These are phyloP conservation scores for Euphorbia pulcherrima DNA, from an alignment of 345 rosid genomes.

Conservation along the genomic window DNA sequence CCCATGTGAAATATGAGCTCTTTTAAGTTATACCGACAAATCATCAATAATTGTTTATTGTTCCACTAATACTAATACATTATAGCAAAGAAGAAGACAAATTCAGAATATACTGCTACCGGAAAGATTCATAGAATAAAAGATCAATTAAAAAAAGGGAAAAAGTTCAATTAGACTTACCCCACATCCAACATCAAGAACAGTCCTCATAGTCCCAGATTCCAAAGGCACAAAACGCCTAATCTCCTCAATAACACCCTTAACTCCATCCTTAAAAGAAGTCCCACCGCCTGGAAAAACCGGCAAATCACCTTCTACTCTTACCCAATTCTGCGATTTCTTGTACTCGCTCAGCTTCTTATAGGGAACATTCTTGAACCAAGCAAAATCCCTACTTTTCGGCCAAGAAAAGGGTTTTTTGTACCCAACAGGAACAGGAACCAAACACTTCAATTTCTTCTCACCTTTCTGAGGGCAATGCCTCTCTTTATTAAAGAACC, in stretches of 20 bases:
- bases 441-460: conserved; percentile 44
- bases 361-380: conserved; percentile 61
- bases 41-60: too few relatives aligned
- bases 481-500: conserved; percentile 48
- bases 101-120: too few relatives aligned
- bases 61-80: too few relatives aligned
- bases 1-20: too few relatives aligned
- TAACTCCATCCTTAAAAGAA: conserved; percentile 55
- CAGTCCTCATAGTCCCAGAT: conserved; percentile 57
- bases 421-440: conserved; percentile 58
- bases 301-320: conserved; percentile 41
- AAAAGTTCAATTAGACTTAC: conserved; percentile 27
- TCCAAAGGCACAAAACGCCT: conserved; percentile 40
- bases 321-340: conserved; percentile 65
- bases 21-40: too few relatives aligned
- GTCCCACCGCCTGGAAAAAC: conserved; percentile 75
- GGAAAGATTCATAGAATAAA: too few relatives aligned
- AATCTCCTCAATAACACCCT: conserved; percentile 52
- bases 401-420: conserved; percentile 59
- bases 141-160: too few relatives aligned
- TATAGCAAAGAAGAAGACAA: not conserved
- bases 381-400: conserved; percentile 44
- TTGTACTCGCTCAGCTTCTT: conserved; percentile 42
- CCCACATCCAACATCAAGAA: conserved; percentile 69
- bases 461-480: conserved; percentile 47